These are phyloP conservation scores for Trichophyton simii DNA, from an alignment of 2,329 filamentous ascomycete genomes.

Conservation along the genomic window DNA sequence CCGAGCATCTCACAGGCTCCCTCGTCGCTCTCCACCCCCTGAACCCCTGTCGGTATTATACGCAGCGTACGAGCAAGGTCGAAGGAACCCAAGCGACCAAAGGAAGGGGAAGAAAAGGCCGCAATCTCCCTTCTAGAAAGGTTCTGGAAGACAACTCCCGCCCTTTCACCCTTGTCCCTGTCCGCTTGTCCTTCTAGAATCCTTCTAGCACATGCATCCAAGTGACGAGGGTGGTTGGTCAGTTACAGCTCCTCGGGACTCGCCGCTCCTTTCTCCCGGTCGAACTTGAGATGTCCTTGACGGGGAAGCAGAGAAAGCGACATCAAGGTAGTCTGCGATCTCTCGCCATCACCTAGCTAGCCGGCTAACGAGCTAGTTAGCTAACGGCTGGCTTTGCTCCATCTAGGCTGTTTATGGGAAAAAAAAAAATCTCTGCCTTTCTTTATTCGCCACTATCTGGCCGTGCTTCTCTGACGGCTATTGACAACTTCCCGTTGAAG, in stretches of 20 bases:
- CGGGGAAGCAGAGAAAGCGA: background rate
- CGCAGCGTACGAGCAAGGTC: background rate
- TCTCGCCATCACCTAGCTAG: too few relatives aligned
- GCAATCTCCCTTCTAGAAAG: constrained; percentile 2
- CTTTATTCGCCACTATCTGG: background rate
- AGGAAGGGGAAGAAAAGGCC: background rate
- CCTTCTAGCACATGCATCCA: constrained; percentile 2
- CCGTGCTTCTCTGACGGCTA: background rate
- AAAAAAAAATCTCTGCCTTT: too few relatives aligned
- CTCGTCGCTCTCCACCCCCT: background rate
- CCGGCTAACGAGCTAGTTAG: too few relatives aligned
- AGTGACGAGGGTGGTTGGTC: background rate
- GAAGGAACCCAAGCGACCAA: background rate
- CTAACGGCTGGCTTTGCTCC: too few relatives aligned
- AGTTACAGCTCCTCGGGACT: background rate
- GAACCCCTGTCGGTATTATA: background rate
- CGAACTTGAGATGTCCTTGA: background rate
- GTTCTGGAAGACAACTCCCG: background rate
- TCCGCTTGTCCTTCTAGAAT: background rate
- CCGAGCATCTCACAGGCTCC: too few relatives aligned
- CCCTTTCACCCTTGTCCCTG: background rate
- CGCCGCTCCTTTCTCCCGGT: background rate
- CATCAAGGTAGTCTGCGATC: too few relatives aligned
- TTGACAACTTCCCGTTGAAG: background rate
- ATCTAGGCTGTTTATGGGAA: too few relatives aligned